Evolutionary conservation across 805 yeast species (phyloP).

Genomic region (Kregervanrija delftensis): DNA sequence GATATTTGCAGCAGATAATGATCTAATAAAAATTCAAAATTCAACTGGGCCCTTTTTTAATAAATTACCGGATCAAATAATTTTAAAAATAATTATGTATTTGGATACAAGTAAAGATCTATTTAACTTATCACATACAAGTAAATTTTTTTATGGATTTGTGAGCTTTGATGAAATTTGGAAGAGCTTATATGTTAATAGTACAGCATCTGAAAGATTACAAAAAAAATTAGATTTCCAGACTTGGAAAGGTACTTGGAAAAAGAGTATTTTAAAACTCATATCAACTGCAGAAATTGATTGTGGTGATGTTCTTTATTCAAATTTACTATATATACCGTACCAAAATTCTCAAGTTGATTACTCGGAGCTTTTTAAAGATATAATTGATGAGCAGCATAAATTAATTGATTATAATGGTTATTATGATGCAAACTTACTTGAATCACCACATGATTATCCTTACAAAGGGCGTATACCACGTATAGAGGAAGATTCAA

Average conservation of each 20-base stretch:
- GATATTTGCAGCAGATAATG: slow-evolving; percentile 16
- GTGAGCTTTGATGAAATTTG: slow-evolving; percentile 74
- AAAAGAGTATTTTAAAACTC: slow-evolving; percentile 45
- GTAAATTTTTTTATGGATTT: slow-evolving; percentile 66
- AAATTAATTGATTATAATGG: slow-evolving; percentile 7
- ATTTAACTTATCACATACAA: slow-evolving; percentile 46
- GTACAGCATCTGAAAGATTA: slow-evolving; percentile 5
- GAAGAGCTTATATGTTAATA: slow-evolving; percentile 50
- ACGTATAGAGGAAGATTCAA: slow-evolving; percentile 38
- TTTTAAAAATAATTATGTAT: slow-evolving; percentile 45
- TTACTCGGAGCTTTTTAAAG: slow-evolving; percentile 42
- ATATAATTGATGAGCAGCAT: slow-evolving; percentile 42
- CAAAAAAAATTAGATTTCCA: slow-evolving; percentile 9
- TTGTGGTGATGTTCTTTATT: slow-evolving; percentile 46
- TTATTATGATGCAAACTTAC: slow-evolving; percentile 7
- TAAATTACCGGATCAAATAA: slow-evolving; percentile 54
- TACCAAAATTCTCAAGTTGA: slow-evolving; percentile 72
- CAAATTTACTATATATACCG: slow-evolving; percentile 77
- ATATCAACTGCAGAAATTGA: slow-evolving; percentile 29
- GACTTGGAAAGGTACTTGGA: slow-evolving; percentile 79
- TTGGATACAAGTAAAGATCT: slow-evolving; percentile 44
- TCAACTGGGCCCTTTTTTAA: slow-evolving; percentile 49
- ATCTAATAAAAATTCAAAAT: slow-evolving; percentile 15
- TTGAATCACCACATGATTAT: slow-evolving; percentile 8
- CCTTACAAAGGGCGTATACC: slow-evolving; percentile 35